phyloP scores from a whole-genome alignment of 139 green algal species.

The Coelastrella sp. region DNA sequence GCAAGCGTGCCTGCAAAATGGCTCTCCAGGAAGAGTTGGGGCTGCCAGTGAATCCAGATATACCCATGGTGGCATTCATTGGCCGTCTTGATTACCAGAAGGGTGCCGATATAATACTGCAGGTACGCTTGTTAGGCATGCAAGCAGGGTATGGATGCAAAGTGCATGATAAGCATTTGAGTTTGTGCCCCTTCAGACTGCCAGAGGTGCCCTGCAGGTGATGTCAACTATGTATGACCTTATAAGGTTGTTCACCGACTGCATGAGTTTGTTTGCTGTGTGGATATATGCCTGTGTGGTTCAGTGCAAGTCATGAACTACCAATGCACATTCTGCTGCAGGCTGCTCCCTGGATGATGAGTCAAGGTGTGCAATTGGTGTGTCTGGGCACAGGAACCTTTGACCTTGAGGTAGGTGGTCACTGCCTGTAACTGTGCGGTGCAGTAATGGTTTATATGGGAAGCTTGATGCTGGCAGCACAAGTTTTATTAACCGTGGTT shows the following conservation, averaged over 20 bases:
- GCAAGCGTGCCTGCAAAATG: constrained; percentile 80
- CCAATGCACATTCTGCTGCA: constrained; percentile 36
- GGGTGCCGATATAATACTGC: constrained; percentile 80
- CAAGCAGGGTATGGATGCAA: neutral
- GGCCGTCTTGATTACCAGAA: constrained; percentile 88
- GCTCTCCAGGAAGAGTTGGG: constrained; percentile 81
- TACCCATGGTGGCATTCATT: constrained; percentile 84
- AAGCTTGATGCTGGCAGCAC: no score
- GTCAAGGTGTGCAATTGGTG: constrained; percentile 79
- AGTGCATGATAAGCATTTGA: neutral
- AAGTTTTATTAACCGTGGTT: no score
- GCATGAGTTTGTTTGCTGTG: no score
- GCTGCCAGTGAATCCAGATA: constrained; percentile 65
- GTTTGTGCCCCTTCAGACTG: no score
- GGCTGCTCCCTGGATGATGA: constrained; percentile 59
- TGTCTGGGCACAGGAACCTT: constrained; percentile 83
- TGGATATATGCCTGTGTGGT: no score
- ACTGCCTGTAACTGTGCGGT: no score
- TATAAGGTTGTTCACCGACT: no score
- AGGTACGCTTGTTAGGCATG: constrained; percentile 25
- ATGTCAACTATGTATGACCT: no score
- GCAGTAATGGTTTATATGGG: no score
- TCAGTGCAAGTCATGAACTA: no score
- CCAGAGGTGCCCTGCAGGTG: no score
- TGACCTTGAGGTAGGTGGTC: constrained; percentile 83